A percentile compares a stretch with the other conserved stretches of the same genome.
Evolutionary conservation across 257 asterid genomes (phyloP).

Genomic region (Solanum bukasovii): DNA sequence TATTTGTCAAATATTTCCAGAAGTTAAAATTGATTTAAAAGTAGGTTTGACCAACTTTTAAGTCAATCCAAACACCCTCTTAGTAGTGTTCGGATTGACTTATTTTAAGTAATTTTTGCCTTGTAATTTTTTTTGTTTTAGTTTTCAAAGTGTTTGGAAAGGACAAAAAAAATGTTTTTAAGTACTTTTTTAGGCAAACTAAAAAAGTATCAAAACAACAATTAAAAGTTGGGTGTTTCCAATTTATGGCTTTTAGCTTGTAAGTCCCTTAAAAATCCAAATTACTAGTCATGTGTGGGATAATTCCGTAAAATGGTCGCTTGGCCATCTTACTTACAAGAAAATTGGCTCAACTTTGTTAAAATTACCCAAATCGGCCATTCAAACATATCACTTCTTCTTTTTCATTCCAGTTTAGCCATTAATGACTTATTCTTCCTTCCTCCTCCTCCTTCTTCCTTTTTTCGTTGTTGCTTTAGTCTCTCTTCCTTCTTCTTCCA

Average conservation of each 20-base stretch:
- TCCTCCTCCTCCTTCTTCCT: not conserved
- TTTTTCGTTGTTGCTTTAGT: too few species aligned
- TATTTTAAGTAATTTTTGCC: too few species aligned
- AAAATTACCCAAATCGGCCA: not conserved
- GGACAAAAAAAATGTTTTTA: too few species aligned
- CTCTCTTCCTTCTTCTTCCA: not conserved
- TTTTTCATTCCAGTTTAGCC: not conserved
- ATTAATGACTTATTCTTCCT: not conserved
- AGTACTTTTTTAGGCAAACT: not conserved
- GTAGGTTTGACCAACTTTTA: too few species aligned
- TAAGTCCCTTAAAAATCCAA: not conserved
- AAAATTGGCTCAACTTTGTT: not conserved
- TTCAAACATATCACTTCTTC: not conserved
- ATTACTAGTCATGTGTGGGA: not conserved
- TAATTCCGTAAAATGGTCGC: too few species aligned
- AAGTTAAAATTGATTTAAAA: too few species aligned
- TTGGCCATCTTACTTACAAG: not conserved
- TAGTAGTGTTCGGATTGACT: not conserved
- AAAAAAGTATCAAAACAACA: too few species aligned
- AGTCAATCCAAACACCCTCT: too few species aligned
- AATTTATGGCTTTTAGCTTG: not conserved
- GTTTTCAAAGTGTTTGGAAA: not conserved
- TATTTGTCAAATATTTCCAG: too few species aligned
- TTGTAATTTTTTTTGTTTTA: too few species aligned
- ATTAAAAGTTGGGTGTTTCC: not conserved